These are phyloP conservation scores for Sporothrix pallida DNA, from an alignment of 2,329 filamentous ascomycete genomes.

Conservation along the genomic window DNA sequence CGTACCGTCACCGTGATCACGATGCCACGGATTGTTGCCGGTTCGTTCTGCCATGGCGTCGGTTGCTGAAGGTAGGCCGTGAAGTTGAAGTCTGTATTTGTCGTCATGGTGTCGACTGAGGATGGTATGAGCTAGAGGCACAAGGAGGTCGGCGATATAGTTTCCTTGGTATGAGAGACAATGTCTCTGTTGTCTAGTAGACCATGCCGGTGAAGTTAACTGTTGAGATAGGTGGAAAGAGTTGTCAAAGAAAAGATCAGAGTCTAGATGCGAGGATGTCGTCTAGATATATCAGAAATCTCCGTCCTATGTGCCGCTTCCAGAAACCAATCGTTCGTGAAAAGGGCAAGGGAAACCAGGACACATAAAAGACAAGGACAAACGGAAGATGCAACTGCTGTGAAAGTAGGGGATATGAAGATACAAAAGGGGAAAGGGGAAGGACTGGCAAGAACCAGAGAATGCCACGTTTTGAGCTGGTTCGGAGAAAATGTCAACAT, in stretches of 20 bases:
- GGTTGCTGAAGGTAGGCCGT: constrained; percentile 27
- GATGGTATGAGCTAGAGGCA: neutral
- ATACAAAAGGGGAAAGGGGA: neutral
- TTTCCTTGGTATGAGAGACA: neutral
- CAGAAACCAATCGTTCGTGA: neutral
- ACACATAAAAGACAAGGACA: neutral
- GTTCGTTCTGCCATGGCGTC: constrained; percentile 33
- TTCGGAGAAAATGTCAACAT: neutral
- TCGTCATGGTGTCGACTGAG: neutral
- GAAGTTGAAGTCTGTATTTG: constrained; percentile 24
- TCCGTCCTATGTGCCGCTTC: neutral
- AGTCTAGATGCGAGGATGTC: neutral
- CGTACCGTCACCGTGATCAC: constrained; percentile 27
- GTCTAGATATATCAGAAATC: neutral
- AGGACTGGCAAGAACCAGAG: neutral
- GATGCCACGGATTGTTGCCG: constrained; percentile 28
- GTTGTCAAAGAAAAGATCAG: neutral
- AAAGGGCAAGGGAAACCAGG: neutral
- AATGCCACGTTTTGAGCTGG: neutral
- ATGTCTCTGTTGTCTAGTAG: neutral
- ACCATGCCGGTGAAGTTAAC: neutral
- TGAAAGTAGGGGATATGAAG: neutral
- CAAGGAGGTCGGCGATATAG: neutral
- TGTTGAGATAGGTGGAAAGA: neutral
- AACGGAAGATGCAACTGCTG: neutral